Evolutionary conservation across 208 protist species (phyloP).

Genomic region (Leishmania tarentolae): DNA sequence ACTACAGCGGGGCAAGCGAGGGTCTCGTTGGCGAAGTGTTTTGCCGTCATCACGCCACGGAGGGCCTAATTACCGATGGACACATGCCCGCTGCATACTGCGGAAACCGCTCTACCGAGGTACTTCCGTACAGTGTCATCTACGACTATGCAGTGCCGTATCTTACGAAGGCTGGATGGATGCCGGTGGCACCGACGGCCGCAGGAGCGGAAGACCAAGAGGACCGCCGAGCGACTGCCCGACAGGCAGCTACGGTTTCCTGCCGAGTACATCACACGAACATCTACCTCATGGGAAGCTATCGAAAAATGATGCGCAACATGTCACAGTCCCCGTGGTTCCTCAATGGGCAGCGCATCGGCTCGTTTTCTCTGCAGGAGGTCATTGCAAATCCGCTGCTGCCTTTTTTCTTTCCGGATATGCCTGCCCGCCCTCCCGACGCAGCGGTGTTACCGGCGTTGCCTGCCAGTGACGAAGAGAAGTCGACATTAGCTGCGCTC

Average conservation of each 20-base stretch:
- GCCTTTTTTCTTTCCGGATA: conserved; percentile 83
- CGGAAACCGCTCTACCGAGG: conserved; percentile 63
- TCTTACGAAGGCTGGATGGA: conserved; percentile 48
- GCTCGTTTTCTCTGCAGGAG: conserved; percentile 84
- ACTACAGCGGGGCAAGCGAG: conserved; percentile 59
- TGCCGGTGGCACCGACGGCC: neutral
- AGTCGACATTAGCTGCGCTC: neutral
- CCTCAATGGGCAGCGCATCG: conserved; percentile 66
- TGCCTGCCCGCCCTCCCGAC: conserved; percentile 22
- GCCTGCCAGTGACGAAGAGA: neutral
- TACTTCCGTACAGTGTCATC: conserved; percentile 77
- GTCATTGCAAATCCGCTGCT: conserved; percentile 80
- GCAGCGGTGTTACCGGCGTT: conserved; percentile 19
- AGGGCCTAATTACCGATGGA: conserved; percentile 49
- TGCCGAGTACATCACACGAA: conserved; percentile 65
- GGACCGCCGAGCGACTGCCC: conserved; percentile 17
- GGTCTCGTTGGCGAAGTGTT: conserved; percentile 71
- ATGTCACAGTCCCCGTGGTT: conserved; percentile 93
- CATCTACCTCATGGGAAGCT: conserved; percentile 85
- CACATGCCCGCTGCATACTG: conserved; percentile 61
- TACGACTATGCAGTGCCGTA: conserved; percentile 79
- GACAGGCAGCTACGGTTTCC: conserved; percentile 45
- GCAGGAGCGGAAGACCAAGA: neutral
- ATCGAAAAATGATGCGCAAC: conserved; percentile 83
- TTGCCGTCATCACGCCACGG: conserved; percentile 60